A percentile compares a stretch with the other conserved stretches of the same genome.
These are phyloP conservation scores for Vigna hirtella DNA, from an alignment of 306 rosid genomes.

Conservation along the genomic window DNA sequence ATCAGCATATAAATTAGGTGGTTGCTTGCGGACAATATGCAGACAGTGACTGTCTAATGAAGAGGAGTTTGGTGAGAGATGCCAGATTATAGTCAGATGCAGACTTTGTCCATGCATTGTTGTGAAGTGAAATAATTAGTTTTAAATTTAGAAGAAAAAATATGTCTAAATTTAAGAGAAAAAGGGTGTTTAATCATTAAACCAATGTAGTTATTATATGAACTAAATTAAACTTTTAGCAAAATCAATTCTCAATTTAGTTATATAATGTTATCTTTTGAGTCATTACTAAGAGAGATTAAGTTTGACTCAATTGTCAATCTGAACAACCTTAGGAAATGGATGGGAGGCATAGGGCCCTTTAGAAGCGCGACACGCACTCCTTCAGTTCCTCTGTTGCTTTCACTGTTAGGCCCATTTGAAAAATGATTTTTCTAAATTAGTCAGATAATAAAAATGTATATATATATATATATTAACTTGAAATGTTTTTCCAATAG, in stretches of 20 bases:
- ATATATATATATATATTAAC: neutral
- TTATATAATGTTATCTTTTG: neutral
- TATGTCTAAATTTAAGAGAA: too few species aligned
- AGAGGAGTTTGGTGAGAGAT: conserved; percentile 47
- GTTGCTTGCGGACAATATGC: conserved; percentile 36
- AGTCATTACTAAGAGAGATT: conserved; percentile 29
- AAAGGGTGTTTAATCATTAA: too few species aligned
- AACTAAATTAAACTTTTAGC: neutral
- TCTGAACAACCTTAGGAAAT: conserved; percentile 29
- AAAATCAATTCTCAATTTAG: neutral
- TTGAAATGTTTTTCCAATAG: neutral
- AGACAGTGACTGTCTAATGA: conserved; percentile 9
- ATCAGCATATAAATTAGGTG: conserved; percentile 26
- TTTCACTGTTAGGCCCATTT: conserved; percentile 20
- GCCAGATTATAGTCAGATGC: conserved; percentile 28
- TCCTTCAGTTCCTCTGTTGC: conserved; percentile 2
- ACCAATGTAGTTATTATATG: neutral
- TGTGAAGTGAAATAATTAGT: too few species aligned
- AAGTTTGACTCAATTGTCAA: conserved; percentile 21
- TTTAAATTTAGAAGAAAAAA: too few species aligned
- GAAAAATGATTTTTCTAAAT: neutral
- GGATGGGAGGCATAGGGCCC: neutral
- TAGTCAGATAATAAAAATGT: neutral
- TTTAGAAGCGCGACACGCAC: conserved; percentile 33
- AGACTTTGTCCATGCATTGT: conserved; percentile 1